phyloP scores from a whole-genome alignment of 495 filamentous ascomycete genomes.

The Penicillium taxi region DNA sequence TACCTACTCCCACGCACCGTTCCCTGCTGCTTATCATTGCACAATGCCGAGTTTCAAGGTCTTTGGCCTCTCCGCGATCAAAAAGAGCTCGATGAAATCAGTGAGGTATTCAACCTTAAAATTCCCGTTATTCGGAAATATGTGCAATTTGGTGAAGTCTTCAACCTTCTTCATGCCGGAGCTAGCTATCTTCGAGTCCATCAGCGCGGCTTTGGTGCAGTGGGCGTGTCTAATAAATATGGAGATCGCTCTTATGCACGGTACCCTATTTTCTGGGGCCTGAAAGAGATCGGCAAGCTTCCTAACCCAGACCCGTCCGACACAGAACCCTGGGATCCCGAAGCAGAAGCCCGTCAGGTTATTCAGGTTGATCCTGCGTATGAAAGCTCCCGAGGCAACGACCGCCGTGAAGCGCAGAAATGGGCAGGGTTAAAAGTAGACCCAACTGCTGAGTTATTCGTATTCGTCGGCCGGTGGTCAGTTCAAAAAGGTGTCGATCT shows the following conservation, averaged over 20 bases:
- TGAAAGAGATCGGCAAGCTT: slow-evolving; percentile 60
- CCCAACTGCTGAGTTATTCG: slow-evolving; percentile 62
- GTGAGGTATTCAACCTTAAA: slow-evolving; percentile 57
- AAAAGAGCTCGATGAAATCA: slow-evolving; percentile 59
- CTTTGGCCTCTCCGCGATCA: slow-evolving; percentile 66
- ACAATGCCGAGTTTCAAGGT: slow-evolving; percentile 69
- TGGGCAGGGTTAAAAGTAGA: slow-evolving; percentile 64
- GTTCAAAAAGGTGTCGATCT: slow-evolving; percentile 74
- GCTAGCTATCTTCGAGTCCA: slow-evolving; percentile 66
- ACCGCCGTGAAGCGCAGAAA: slow-evolving; percentile 63
- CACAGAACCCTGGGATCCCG: slow-evolving; percentile 57
- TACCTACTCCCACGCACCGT: slow-evolving; percentile 59
- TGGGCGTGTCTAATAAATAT: slow-evolving; percentile 68
- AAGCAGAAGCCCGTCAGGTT: slow-evolving; percentile 42
- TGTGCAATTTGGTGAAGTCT: slow-evolving; percentile 58
- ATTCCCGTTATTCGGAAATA: slow-evolving; percentile 33
- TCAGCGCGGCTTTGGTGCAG: slow-evolving; percentile 67
- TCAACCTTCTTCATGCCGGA: slow-evolving; percentile 65
- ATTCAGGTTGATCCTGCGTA: slow-evolving; percentile 49
- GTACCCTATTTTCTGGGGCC: slow-evolving; percentile 72
- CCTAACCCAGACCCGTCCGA: slow-evolving; percentile 73
- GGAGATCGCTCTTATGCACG: slow-evolving; percentile 66
- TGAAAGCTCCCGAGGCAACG: slow-evolving; percentile 48
- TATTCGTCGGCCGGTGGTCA: slow-evolving; percentile 74
- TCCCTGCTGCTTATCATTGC: slow-evolving; percentile 45